Evolutionary conservation across 1,284 basidiomycete species (phyloP), one percentile per base, ranked within the genome.

Genomic region (Boletus hoseneyae): DNA sequence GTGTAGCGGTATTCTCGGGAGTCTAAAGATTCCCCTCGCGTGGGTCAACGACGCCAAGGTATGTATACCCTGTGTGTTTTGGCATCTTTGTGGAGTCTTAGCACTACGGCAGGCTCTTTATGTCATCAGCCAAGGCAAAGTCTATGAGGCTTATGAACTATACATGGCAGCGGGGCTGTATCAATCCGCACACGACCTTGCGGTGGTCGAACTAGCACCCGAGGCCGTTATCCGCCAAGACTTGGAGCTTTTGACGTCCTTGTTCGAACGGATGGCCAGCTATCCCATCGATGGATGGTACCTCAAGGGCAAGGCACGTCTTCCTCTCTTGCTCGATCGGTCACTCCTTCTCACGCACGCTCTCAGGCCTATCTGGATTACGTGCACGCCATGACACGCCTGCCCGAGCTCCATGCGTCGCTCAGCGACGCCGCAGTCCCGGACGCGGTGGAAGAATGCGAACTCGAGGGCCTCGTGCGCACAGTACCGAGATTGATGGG

Each of bases 31-130:
- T 39, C 97, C 97, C 0, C 68, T 78, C 40, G 70, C 80, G 4
- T 99, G 96, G 96, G 76, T 98, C 23, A 81, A 88, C 51, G 90
- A 93, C 65, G 90, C 93, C 9, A 87, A 89, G 76, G 92, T 93
- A 51, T 33, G 66, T 56, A 41, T 19, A 11, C 39, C 34, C 27
- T 40, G 15, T 46, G 21, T 25, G 18, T 25, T 43, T 3, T 2
- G 33, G 35, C 30, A 19, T 44, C 18, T 49, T 47, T 23, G 21
- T 42, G 35, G 33, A 52, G 10, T 45, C 49, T 63, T 47, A 47
- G 33, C 9, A 34, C 18, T 50, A 21, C 27, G 35, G 3, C 56
- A 92, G 89, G 91, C 88, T 11, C 76, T 82, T 36, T 70, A 81
- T 57, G 81, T 85, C 1, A 74, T 86, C 29, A 76, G 82, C 54